Evolutionary conservation across 176 grass and related monocot species (phyloP).

Genomic region (Alopecurus myosuroides): DNA sequence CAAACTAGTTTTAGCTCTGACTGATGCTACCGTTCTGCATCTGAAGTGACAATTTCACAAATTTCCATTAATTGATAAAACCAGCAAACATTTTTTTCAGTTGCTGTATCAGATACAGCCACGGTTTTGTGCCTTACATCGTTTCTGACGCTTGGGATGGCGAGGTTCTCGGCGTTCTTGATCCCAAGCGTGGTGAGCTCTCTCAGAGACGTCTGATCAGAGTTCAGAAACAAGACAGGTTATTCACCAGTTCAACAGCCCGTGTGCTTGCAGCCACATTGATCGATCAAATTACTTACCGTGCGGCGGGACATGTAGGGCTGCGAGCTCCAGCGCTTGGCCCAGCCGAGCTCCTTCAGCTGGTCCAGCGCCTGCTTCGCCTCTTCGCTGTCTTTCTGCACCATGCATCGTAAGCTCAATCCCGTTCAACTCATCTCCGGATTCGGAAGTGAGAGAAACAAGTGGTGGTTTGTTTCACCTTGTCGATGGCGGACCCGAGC

Average conservation of each 20-base stretch:
- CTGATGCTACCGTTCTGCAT: not conserved
- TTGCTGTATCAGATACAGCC: not conserved
- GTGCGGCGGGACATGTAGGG: conserved; percentile 92
- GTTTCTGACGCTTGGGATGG: conserved; percentile 93
- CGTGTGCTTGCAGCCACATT: not conserved
- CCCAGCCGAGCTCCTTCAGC: conserved; percentile 71
- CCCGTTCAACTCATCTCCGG: too few relatives aligned
- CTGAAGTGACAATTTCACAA: not conserved
- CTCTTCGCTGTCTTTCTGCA: conserved; percentile 65
- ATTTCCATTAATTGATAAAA: not conserved
- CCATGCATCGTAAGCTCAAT: not conserved
- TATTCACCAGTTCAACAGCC: too few relatives aligned
- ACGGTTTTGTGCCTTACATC: conserved; percentile 43
- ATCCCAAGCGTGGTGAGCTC: conserved; percentile 84
- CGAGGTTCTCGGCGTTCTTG: conserved; percentile 89
- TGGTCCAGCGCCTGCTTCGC: conserved; percentile 69
- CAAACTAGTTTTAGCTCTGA: not conserved
- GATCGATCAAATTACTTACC: conserved; percentile 45
- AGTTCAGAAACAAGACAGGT: not conserved
- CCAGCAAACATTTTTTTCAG: not conserved
- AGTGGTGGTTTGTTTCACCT: conserved; percentile 35
- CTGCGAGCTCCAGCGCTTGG: conserved; percentile 89
- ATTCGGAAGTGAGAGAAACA: not conserved
- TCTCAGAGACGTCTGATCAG: conserved; percentile 71
- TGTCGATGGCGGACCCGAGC: conserved; percentile 69